Percentiles rank a stretch among this genome's conserved stretches.
Evolutionary conservation across 2,329 filamentous ascomycete species (phyloP).

Genomic region (Graphilbum sp.): DNA sequence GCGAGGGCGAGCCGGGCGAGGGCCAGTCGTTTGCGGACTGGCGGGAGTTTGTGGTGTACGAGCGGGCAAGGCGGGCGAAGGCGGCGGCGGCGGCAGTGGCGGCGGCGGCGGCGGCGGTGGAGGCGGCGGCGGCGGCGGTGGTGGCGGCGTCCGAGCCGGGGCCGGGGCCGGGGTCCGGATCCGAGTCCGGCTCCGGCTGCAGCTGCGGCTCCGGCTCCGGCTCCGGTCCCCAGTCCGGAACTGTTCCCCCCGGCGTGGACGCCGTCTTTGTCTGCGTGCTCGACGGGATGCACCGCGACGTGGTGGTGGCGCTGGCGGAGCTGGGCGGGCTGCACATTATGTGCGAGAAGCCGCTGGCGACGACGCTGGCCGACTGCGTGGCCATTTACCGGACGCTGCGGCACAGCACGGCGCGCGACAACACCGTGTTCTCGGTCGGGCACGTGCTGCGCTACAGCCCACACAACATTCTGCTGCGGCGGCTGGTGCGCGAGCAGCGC

Average conservation of each 20-base stretch:
- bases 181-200: too few relatives aligned
- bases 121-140: too few relatives aligned
- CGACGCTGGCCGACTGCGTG: slow-evolving; percentile 62
- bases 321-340: slow-evolving; percentile 62
- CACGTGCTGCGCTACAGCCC: slow-evolving; percentile 90
- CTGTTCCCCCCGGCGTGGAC: slow-evolving; percentile 42
- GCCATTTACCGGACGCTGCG: slow-evolving; percentile 48
- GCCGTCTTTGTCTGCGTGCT: slow-evolving; percentile 52
- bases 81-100: too few relatives aligned
- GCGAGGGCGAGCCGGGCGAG: slow-evolving; percentile 25
- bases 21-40: slow-evolving; percentile 60
- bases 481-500: slow-evolving; percentile 56
- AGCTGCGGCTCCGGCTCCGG: too few relatives aligned
- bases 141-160: too few relatives aligned
- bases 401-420: slow-evolving; percentile 2
- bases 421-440: slow-evolving; percentile 73
- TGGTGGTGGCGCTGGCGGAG: slow-evolving; percentile 56
- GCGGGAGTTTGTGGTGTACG: slow-evolving; percentile 61
- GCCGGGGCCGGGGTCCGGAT: too few relatives aligned
- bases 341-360: slow-evolving; percentile 88
- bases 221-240: too few relatives aligned
- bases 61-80: slow-evolving; percentile 38
- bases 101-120: too few relatives aligned
- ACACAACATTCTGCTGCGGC: slow-evolving; percentile 73
- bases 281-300: slow-evolving; percentile 77